Evolutionary conservation across 2,329 filamentous ascomycete genomes (phyloP), one percentile per base, ranked within the genome.

Genomic region (Cladosporium halotolerans): DNA sequence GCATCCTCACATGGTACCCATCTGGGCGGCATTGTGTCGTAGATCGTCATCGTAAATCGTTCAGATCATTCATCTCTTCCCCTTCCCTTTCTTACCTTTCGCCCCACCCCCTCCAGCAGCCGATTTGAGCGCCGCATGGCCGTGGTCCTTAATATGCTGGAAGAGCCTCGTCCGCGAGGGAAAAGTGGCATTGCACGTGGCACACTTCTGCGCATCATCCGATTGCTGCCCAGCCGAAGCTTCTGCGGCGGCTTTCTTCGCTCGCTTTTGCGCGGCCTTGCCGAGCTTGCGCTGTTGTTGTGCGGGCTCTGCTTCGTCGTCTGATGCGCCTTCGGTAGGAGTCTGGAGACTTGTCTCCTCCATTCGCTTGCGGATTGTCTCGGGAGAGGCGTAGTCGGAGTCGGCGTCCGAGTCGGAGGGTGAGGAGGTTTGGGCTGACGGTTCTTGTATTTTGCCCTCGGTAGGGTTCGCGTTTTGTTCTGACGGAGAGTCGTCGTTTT

Each of bases 121-220:
- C 19, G 57, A 31, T 42, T 66, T 69, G 11, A 64, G 73, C 31
- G 82, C 79, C 5, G 84, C 86, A 71, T 93, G 88, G 9, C 73
- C 73, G 14, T 80, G 70, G 9, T 83, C 79, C 57, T 82, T 80
- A 54, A 93, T 77, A 68, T 95, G 89, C 49, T 79, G 74, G 66
- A 92, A 92, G 14, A 95, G 70, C 59, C 82, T 83, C 5, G 81
- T 86, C 60, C 83, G 85, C 1, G 85, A 89, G 0, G 80, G 82
- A 72, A 97, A 99, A 0, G 73, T 79, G 60, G 87, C 89, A 60
- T 83, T 80, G 70, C 93, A 97, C 4, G 83, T 80, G 2, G 86
- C 80, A 66, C 93, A 97, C 62, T 84, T 84, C 50, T 88, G 80
- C 31, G 82, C 73, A 59, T 58, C 18, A 2, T 66, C 67, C 4